Evolutionary conservation across 169 alveolate species (phyloP).

Genomic region (Plasmodium vivax): DNA sequence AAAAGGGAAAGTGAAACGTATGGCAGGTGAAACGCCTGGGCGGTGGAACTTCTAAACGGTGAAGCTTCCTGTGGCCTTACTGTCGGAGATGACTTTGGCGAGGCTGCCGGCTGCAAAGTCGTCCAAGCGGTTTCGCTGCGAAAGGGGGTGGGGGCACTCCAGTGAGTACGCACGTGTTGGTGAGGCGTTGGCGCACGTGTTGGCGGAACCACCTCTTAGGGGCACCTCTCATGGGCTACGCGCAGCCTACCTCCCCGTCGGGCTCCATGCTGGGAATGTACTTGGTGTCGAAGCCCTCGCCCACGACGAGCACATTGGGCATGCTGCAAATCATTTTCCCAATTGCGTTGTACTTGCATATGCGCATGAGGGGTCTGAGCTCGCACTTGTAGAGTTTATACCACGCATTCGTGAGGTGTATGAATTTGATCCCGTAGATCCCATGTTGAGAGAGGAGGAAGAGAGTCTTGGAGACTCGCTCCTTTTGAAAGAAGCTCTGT

Average conservation of each 20-base stretch:
- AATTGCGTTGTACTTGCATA: slow-evolving; percentile 32
- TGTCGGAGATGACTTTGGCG: slow-evolving; percentile 12
- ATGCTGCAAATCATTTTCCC: slow-evolving; percentile 53
- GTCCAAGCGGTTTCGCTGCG: slow-evolving; percentile 1
- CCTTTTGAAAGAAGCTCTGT: slow-evolving; percentile 44
- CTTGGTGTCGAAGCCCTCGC: slow-evolving; percentile 69
- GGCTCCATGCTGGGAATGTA: slow-evolving; percentile 48
- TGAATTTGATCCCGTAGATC: slow-evolving; percentile 69
- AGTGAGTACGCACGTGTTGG: not conserved
- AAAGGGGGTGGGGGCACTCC: not conserved
- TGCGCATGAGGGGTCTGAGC: slow-evolving; percentile 60
- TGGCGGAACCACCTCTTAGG: not conserved
- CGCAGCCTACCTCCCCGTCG: not conserved
- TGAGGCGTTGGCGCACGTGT: too few species aligned
- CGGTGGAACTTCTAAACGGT: too few species aligned
- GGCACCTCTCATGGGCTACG: not conserved
- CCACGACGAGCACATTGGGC: slow-evolving; percentile 51
- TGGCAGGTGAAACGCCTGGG: too few species aligned
- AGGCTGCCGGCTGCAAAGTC: not conserved
- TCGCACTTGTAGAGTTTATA: slow-evolving; percentile 65
- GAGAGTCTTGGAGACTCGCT: slow-evolving; percentile 10
- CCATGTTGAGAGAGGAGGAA: slow-evolving; percentile 49
- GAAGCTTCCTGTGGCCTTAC: not conserved
- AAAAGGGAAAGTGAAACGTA: not conserved
- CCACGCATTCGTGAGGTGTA: slow-evolving; percentile 65